Percentiles rank a stretch among this genome's conserved stretches.
These are phyloP conservation scores for Diaporthe aspalathi DNA, from an alignment of 2,329 filamentous ascomycete genomes.

Conservation along the genomic window DNA sequence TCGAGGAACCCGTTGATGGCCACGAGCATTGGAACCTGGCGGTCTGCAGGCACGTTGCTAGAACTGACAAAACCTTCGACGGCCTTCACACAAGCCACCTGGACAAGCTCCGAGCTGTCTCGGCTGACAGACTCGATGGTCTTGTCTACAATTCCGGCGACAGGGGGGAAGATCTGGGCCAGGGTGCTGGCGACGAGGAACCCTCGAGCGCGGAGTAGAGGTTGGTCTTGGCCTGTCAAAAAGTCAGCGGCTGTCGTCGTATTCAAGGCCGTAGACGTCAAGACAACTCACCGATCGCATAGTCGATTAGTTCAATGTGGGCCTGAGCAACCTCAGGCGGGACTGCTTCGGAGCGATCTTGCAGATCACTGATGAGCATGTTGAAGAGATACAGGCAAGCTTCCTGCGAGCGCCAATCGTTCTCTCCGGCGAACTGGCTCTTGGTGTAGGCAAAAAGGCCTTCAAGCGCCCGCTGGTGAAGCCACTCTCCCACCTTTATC, in stretches of 20 bases:
- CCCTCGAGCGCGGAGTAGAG: constrained; percentile 85
- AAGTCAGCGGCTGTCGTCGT: not conserved
- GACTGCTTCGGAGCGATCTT: constrained; percentile 80
- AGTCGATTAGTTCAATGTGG: constrained; percentile 84
- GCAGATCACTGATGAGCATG: constrained; percentile 84
- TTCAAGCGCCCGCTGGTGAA: constrained; percentile 79
- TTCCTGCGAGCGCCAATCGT: constrained; percentile 75
- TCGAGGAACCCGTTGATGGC: constrained; percentile 80
- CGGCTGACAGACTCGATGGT: constrained; percentile 80
- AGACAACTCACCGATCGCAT: constrained; percentile 70
- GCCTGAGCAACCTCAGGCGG: constrained; percentile 75
- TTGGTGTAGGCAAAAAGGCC: constrained; percentile 83
- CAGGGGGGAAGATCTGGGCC: constrained; percentile 74
- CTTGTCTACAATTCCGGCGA: constrained; percentile 74
- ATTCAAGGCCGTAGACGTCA: too few relatives aligned
- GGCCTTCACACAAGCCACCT: constrained; percentile 90
- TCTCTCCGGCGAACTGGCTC: constrained; percentile 72
- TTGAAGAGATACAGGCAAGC: constrained; percentile 87
- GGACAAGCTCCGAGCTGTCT: constrained; percentile 87
- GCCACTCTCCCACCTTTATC: constrained; percentile 93
- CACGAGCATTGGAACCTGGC: constrained; percentile 71
- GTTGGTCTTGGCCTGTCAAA: constrained; percentile 63
- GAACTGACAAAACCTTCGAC: constrained; percentile 75
- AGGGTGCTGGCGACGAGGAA: constrained; percentile 87
- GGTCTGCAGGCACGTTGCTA: constrained; percentile 62